Base-by-base conservation (phyloP, 139 green algal genomes). In the Coccomyxa sp. region DNA sequence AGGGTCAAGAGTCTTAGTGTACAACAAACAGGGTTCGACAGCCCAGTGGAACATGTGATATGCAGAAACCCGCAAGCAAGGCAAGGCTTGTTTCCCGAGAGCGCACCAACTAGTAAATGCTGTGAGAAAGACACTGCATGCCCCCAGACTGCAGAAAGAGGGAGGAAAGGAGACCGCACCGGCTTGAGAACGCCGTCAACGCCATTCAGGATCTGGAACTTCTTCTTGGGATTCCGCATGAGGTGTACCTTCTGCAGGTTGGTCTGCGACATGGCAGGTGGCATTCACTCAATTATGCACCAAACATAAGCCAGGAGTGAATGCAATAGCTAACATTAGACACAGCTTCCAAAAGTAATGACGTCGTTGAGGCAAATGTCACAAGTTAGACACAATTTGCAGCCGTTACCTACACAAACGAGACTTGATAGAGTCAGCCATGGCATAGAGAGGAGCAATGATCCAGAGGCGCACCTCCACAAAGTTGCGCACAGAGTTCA, bases 121-220 rank as follows among this genome's bases (percentile, higher is more conserved):
- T 27, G 66, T 7, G 3, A 74, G 4, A 30, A 74, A 23, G 23
- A 27, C 21, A 23, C 21, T 3, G 23, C 21, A 27, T 74, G 66
- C 21, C 21, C 21, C 21, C 21, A 30, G 66, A 30, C 21, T 14
- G 66, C 21, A 23, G n/a, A 74, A 27, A 30, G 4, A 23, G 10
- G 10, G 66, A 30, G 66, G 21, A 3, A 38, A 77, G 71, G 25
- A 38, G 71, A 7, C 38, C 71, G 21, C 27, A 77, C 71, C 21
- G 71, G n/a, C 21, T 30, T 77, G 23, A 77, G 71, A 28, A 87
- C 80, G 18, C 90, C 90, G 77, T 51, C 88, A 66, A 89, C 84
- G 17, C 76, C 63, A 9, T 90, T 68, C 32, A 93, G 80, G 76
- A 93, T 90, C n/a, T 45, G 78, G 77, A 88, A 86, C 14, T 38